Evolutionary conservation across 352 stramenopile genomes (phyloP), one percentile per base, ranked within the genome.

Genomic region (Globisporangium cystogenes): DNA sequence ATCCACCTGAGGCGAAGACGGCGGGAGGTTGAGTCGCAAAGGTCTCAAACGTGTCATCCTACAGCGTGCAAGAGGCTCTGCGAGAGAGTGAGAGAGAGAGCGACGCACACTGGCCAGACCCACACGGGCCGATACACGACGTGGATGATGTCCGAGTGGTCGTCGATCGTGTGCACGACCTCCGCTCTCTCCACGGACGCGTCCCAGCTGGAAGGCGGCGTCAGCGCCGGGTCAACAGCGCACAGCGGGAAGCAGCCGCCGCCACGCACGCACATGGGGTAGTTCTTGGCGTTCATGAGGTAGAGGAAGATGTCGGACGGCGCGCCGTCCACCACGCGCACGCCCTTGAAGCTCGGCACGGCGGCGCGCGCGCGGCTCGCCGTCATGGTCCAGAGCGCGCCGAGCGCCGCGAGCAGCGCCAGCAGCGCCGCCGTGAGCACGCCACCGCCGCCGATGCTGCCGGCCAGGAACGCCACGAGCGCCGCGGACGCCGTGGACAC

Each of bases 61-160:
- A n/a, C n/a, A n/a, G n/a, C n/a, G n/a, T n/a, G n/a, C n/a, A n/a
- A n/a, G n/a, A n/a, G n/a, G n/a, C n/a, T n/a, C n/a, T n/a, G n/a
- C 26, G 26, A 5, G 26, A 29, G 26, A 5, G 3, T 29, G 26
- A 2, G 0, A 21, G 10, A 7, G 23, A 0, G 40, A 33, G 14
- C 26, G 24, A 72, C 74, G 49, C 72, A 90, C 74, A 87, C 47
- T 20, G 80, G 80, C 80, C 80, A 90, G 41, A 89, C 75, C 80
- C 80, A 90, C n/a, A 86, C 74, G 1, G 80, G 77, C 24, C 66
- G 55, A 47, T 87, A 89, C n/a, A 88, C 70, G 51, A 89, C 60
- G 57, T 89, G 75, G 47, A 89, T 72, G 54, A 90, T 89, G 66
- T 90, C 80, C 44, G 80, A 80, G 57, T 90, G 80, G 49, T 86